A percentile compares a stretch with the other conserved stretches of the same genome.
These are phyloP conservation scores for Xylariomycetidae sp. DNA, from an alignment of 2,329 filamentous ascomycete species.

Conservation along the genomic window DNA sequence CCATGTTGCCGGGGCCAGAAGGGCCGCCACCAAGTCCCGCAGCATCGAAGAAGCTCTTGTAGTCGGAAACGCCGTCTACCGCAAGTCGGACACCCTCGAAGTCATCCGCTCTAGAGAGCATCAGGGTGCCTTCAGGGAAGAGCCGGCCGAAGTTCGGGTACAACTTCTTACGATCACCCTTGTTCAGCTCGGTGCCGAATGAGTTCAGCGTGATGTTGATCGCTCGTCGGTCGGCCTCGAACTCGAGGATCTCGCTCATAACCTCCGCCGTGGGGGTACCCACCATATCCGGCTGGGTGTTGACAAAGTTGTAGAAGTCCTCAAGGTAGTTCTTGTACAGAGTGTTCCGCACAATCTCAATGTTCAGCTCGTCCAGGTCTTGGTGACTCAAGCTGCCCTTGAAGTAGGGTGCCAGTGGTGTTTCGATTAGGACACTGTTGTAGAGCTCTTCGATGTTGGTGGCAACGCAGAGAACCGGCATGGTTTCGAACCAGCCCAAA, in stretches of 20 bases:
- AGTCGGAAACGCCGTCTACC: conserved; percentile 87
- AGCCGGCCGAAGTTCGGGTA: conserved; percentile 89
- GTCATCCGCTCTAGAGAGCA: conserved; percentile 92
- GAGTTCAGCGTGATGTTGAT: conserved; percentile 99
- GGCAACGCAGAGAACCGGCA: conserved; percentile 95
- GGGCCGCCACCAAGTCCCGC: conserved; percentile 70
- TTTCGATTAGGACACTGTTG: conserved; percentile 96
- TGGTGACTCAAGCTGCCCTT: conserved; percentile 94
- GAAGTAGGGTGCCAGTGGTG: conserved; percentile 92
- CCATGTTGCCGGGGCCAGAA: conserved; percentile 75
- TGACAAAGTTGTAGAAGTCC: conserved; percentile 94
- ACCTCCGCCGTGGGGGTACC: conserved; percentile 87
- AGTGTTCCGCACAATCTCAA: conserved; percentile 97
- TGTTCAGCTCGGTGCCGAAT: conserved; percentile 91
- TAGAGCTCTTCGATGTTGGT: conserved; percentile 99
- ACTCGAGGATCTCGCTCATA: conserved; percentile 93
- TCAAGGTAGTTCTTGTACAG: conserved; percentile 99
- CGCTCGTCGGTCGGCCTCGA: conserved; percentile 90
- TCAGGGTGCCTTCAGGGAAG: conserved; percentile 88
- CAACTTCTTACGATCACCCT: conserved; percentile 90
- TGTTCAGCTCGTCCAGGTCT: conserved; percentile 96
- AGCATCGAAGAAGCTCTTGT: conserved; percentile 93
- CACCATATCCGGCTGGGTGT: conserved; percentile 76
- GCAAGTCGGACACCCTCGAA: conserved; percentile 89
- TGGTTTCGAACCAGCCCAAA: conserved; percentile 96